These are phyloP conservation scores for Suhomyces anneliseae DNA, from an alignment of 1,139 yeast genomes.

Conservation along the genomic window DNA sequence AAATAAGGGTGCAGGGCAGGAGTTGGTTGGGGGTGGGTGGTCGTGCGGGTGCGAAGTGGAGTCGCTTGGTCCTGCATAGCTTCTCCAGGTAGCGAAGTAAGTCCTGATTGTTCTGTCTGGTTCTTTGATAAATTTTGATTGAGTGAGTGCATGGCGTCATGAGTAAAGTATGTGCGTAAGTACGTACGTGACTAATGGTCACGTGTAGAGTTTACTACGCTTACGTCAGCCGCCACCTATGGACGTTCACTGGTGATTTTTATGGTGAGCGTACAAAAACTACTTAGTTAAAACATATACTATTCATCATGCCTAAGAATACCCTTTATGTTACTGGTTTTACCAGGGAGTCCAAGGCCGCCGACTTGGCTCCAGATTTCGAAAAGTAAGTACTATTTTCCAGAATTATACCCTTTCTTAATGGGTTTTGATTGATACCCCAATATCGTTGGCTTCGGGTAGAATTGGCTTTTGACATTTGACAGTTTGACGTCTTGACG, in stretches of 20 bases:
- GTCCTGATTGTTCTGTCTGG: too few species aligned
- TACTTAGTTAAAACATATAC: not conserved
- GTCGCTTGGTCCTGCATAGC: too few species aligned
- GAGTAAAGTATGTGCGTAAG: too few species aligned
- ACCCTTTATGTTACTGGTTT: constrained; percentile 68
- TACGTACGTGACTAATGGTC: not conserved
- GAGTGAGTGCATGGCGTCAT: too few species aligned
- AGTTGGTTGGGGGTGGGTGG: not conserved
- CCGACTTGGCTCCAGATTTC: constrained; percentile 66
- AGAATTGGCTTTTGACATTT: not conserved
- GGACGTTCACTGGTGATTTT: not conserved
- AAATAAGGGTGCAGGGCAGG: too few species aligned
- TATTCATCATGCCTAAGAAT: constrained; percentile 46
- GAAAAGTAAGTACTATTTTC: constrained; percentile 53
- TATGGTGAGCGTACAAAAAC: too few species aligned
- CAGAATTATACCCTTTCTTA: not conserved
- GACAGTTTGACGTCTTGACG: too few species aligned
- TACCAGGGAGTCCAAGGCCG: constrained; percentile 58
- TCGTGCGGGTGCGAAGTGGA: not conserved
- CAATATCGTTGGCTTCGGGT: too few species aligned
- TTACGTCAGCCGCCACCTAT: not conserved
- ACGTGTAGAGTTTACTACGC: not conserved
- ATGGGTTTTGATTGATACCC: not conserved
- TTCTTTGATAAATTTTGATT: too few species aligned
- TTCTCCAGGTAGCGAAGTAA: too few species aligned